These are phyloP conservation scores for Posidonia oceanica DNA, from an alignment of 116 monocot genomes.

Conservation along the genomic window DNA sequence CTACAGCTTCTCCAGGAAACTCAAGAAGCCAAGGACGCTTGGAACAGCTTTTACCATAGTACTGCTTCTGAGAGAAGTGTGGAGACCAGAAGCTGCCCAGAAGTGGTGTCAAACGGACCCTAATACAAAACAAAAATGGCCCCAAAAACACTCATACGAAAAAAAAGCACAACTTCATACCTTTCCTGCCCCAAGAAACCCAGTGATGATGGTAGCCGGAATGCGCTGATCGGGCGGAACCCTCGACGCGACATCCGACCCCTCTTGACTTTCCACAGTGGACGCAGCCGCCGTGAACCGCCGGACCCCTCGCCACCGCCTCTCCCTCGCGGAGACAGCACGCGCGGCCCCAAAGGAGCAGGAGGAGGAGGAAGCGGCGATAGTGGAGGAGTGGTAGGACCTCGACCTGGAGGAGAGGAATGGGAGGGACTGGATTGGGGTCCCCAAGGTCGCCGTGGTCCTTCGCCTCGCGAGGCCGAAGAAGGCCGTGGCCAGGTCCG, in stretches of 20 bases:
- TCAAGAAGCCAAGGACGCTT: too few species aligned
- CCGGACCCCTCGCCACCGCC: slow-evolving; percentile 13
- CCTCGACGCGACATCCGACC: slow-evolving; percentile 31
- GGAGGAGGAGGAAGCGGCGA: not conserved
- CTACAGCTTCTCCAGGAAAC: too few species aligned
- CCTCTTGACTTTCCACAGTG: slow-evolving; percentile 14
- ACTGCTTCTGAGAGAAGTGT: too few species aligned
- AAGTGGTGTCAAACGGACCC: too few species aligned
- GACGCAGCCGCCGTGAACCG: slow-evolving; percentile 26
- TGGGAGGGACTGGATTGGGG: slow-evolving; percentile 1
- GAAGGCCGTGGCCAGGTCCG: slow-evolving; percentile 41
- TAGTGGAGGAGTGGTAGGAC: not conserved
- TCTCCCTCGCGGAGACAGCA: not conserved
- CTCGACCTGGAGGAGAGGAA: not conserved
- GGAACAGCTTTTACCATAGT: too few species aligned
- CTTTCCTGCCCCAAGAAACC: slow-evolving; percentile 90
- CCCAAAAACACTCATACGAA: too few species aligned
- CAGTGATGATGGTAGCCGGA: slow-evolving; percentile 94
- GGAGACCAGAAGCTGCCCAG: too few species aligned
- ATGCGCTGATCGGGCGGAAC: slow-evolving; percentile 76
- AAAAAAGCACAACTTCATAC: slow-evolving; percentile 10
- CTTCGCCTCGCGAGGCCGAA: slow-evolving; percentile 28
- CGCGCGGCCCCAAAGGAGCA: not conserved
- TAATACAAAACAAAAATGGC: too few species aligned
- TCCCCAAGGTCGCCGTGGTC: too few species aligned